Evolutionary conservation across 2,329 filamentous ascomycete genomes (phyloP).

Genomic region (Fusarium haematococcum): DNA sequence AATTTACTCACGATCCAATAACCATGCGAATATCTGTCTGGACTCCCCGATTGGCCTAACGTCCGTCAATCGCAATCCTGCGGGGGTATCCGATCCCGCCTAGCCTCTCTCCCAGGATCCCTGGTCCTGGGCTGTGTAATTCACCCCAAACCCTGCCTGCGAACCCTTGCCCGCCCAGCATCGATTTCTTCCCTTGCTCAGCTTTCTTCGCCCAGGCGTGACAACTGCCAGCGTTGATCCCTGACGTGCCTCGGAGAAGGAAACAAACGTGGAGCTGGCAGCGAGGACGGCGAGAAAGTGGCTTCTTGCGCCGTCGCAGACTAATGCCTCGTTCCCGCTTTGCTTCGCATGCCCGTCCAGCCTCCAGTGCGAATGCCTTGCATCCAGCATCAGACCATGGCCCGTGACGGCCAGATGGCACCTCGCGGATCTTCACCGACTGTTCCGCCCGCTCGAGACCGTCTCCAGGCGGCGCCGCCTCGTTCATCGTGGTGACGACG

Average conservation of each 20-base stretch:
- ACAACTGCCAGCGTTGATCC: conserved; percentile 23
- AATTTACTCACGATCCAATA: conserved; percentile 45
- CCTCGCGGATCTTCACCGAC: conserved; percentile 43
- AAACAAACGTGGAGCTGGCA: conserved; percentile 34
- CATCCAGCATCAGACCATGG: conserved; percentile 38
- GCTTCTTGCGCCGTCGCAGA: conserved; percentile 34
- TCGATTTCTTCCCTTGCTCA: conserved; percentile 13
- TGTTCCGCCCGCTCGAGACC: conserved; percentile 34
- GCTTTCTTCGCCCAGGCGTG: conserved; percentile 20
- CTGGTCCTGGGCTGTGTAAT: conserved; percentile 17
- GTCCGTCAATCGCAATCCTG: conserved; percentile 46
- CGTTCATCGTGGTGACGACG: conserved; percentile 26
- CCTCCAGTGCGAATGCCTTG: conserved; percentile 37
- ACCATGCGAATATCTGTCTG: conserved; percentile 23
- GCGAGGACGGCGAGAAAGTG: conserved; percentile 16
- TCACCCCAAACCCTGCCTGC: conserved; percentile 15
- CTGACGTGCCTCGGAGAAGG: conserved; percentile 23
- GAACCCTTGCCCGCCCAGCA: conserved; percentile 18
- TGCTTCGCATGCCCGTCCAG: conserved; percentile 40
- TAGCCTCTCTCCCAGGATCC: conserved; percentile 18
- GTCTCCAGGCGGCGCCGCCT: conserved; percentile 23
- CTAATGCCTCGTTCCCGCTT: conserved; percentile 46
- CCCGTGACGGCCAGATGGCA: conserved; percentile 19
- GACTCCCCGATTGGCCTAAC: conserved; percentile 42
- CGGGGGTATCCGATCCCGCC: conserved; percentile 39